Evolutionary conservation across 179 eudicot genomes (phyloP).

Genomic region (Beta corolliflora): DNA sequence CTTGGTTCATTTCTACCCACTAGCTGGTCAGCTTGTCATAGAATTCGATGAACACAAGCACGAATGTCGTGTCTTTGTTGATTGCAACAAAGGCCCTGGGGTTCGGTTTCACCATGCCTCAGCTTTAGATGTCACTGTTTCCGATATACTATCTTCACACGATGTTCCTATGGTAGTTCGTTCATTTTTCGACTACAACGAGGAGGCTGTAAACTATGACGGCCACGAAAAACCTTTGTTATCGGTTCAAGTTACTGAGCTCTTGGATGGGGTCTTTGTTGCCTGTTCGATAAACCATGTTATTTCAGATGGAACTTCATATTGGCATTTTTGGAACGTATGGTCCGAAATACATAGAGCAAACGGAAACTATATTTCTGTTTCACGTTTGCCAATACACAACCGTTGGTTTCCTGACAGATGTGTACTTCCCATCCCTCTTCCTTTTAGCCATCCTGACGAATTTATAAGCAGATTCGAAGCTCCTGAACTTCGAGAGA

Average conservation of each 20-base stretch:
- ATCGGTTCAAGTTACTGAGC: constrained; percentile 32
- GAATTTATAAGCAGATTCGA: constrained; percentile 24
- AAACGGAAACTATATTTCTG: background rate
- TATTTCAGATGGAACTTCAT: constrained; percentile 26
- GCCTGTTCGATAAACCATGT: constrained; percentile 21
- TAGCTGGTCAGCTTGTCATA: constrained; percentile 27
- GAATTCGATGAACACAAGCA: constrained; percentile 2
- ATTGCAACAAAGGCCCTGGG: constrained; percentile 27
- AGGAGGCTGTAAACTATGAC: constrained; percentile 30
- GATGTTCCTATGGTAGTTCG: constrained; percentile 24
- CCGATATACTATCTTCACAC: constrained; percentile 20
- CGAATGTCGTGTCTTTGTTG: constrained; percentile 16
- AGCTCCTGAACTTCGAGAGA: constrained; percentile 25
- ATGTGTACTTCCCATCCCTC: too few relatives aligned
- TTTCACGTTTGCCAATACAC: constrained; percentile 2
- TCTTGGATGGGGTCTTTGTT: constrained; percentile 26
- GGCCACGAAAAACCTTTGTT: constrained; percentile 26
- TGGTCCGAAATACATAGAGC: constrained; percentile 32
- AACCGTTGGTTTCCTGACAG: constrained; percentile 30
- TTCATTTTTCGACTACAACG: constrained; percentile 27
- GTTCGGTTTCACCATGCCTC: constrained; percentile 24
- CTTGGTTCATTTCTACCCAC: constrained; percentile 14
- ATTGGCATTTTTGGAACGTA: constrained; percentile 32
- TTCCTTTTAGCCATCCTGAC: too few relatives aligned
- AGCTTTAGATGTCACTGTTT: constrained; percentile 16